Conservation (phyloP, 2,329 filamentous ascomycete genomes). For the Claviceps digitariae region DNA sequence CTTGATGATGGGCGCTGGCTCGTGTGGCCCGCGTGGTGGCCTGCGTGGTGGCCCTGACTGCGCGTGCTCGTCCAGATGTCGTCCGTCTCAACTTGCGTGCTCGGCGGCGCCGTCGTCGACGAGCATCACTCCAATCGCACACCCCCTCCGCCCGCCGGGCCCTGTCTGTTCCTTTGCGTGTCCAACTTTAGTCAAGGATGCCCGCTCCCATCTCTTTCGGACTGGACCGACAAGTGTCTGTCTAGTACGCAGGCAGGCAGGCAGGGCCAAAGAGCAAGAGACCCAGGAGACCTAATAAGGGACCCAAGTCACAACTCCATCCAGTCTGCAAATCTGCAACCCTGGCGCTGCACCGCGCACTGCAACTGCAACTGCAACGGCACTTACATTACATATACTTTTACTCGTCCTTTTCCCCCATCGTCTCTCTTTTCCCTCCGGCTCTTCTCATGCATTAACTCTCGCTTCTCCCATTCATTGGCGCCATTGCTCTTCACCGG, state of each 20-base stretch:
- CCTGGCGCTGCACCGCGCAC: not conserved
- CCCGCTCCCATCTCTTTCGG: not conserved
- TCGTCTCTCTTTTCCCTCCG: not conserved
- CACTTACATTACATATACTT: constrained; percentile 3
- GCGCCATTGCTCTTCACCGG: constrained; percentile 37
- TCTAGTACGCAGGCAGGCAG: not conserved
- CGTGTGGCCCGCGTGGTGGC: constrained; percentile 27
- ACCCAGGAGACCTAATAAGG: not conserved
- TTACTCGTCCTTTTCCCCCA: constrained; percentile 6
- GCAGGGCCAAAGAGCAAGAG: not conserved
- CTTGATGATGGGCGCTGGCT: constrained; percentile 17
- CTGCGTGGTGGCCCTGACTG: not conserved
- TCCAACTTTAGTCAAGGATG: not conserved
- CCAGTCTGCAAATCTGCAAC: not conserved
- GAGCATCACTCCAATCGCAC: not conserved
- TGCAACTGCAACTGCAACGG: not conserved
- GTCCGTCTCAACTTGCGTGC: constrained; percentile 1
- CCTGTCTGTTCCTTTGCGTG: not conserved
- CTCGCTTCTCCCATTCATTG: constrained; percentile 25
- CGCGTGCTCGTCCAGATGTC: not conserved
- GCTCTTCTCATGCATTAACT: constrained; percentile 3
- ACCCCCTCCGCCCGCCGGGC: not conserved
- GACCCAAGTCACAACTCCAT: not conserved
- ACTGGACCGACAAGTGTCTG: not conserved
- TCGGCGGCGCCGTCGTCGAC: not conserved